Percentiles rank a stretch among this genome's conserved stretches.
phyloP scores from a whole-genome alignment of 805 yeast species.

The Zygotorulaspora florentina region DNA sequence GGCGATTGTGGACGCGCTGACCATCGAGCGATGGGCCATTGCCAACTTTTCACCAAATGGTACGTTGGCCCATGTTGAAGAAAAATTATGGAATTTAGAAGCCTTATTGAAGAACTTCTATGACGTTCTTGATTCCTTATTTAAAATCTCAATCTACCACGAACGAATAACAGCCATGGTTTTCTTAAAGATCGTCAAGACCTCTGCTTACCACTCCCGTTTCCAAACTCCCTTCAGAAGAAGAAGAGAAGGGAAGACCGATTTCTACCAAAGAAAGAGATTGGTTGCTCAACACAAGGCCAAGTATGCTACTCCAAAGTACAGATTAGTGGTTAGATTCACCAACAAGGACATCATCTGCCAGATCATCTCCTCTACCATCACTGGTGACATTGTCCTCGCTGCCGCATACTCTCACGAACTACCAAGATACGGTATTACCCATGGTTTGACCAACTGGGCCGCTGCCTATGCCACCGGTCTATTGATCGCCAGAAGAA shows the following conservation, averaged over 20 bases:
- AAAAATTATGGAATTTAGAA: too few relatives aligned
- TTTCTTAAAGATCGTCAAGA: constrained; percentile 44
- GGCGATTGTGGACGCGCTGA: too few relatives aligned
- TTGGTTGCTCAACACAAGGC: constrained; percentile 99
- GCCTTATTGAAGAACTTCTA: too few relatives aligned
- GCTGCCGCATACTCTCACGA: constrained; percentile 99
- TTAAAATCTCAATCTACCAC: not conserved
- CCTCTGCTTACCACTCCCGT: constrained; percentile 96
- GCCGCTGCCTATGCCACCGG: constrained; percentile 99
- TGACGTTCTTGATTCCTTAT: not conserved
- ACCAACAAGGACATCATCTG: constrained; percentile 99
- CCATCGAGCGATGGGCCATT: too few relatives aligned
- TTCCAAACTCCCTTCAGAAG: constrained; percentile 99
- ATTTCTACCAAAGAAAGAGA: constrained; percentile 99
- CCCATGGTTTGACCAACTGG: constrained; percentile 99
- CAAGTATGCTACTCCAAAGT: constrained; percentile 98
- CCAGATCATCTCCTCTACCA: constrained; percentile 94
- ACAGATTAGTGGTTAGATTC: constrained; percentile 99
- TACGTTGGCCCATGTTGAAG: too few relatives aligned
- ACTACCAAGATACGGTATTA: constrained; percentile 95
- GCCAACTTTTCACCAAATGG: too few relatives aligned
- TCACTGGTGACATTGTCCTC: constrained; percentile 93
- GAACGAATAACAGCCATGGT: constrained; percentile 6
- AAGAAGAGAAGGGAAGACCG: constrained; percentile 99
- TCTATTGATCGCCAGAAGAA: constrained; percentile 98